These are phyloP conservation scores for Teunomyces stri DNA, from an alignment of 805 yeast species.

Conservation along the genomic window DNA sequence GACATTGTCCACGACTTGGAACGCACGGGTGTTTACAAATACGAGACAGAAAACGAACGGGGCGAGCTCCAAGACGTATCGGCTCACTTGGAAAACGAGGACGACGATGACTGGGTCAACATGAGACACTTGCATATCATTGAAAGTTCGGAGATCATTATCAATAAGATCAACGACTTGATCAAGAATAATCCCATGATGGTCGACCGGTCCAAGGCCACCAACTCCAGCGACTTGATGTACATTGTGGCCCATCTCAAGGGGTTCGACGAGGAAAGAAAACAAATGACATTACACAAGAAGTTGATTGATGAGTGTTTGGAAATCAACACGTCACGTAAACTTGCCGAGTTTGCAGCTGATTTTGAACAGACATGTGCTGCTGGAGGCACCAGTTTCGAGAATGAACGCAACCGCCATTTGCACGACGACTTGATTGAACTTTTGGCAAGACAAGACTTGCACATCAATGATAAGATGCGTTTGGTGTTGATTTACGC, in stretches of 20 bases:
- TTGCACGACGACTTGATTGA: constrained; percentile 62
- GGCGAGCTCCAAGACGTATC: constrained; percentile 31
- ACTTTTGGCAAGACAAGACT: constrained; percentile 47
- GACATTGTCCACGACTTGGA: constrained; percentile 55
- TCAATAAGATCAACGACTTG: constrained; percentile 59
- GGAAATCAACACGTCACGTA: constrained; percentile 53
- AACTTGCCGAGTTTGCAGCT: constrained; percentile 65
- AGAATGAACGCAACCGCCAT: constrained; percentile 59
- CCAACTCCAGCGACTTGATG: constrained; percentile 66
- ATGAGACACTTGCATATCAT: constrained; percentile 73
- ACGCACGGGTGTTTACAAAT: constrained; percentile 46
- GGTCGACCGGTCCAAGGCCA: constrained; percentile 64
- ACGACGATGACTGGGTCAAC: constrained; percentile 71
- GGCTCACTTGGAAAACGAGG: constrained; percentile 51
- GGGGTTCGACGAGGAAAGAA: constrained; percentile 66
- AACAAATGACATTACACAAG: constrained; percentile 57
- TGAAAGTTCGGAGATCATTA: constrained; percentile 64
- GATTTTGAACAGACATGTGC: constrained; percentile 83
- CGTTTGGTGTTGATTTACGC: constrained; percentile 75
- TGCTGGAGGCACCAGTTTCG: constrained; percentile 66
- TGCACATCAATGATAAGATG: constrained; percentile 64
- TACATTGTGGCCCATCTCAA: constrained; percentile 70
- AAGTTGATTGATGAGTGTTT: constrained; percentile 65
- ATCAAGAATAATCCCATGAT: constrained; percentile 71
- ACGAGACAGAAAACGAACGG: constrained; percentile 53